Conservation (phyloP, 2,329 filamentous ascomycete species). For the Fusarium verrucosum region DNA sequence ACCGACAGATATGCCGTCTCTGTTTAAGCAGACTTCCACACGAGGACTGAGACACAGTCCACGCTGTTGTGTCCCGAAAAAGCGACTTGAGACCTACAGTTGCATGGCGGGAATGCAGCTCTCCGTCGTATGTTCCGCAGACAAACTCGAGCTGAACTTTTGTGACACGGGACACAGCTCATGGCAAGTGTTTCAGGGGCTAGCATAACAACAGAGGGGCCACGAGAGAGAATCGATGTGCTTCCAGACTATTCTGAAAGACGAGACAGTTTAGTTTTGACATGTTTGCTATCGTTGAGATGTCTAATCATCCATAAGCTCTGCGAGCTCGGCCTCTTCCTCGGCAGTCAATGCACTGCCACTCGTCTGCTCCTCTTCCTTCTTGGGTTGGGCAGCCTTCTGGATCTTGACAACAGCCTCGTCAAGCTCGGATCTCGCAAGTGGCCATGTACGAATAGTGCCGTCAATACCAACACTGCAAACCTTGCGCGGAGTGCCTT, state of each 20-base stretch:
- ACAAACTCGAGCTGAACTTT: constrained; percentile 26
- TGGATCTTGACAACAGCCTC: constrained; percentile 56
- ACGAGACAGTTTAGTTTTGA: background rate
- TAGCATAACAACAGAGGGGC: background rate
- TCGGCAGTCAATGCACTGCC: constrained; percentile 77
- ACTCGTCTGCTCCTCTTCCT: constrained; percentile 56
- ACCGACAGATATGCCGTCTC: background rate
- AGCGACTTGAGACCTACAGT: background rate
- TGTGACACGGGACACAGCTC: constrained; percentile 17
- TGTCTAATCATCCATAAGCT: constrained; percentile 78
- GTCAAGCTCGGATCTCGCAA: constrained; percentile 69
- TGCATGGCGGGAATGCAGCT: background rate
- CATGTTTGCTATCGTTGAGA: background rate
- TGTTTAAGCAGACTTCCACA: background rate
- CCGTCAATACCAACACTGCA: constrained; percentile 90
- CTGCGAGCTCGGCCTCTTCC: constrained; percentile 91
- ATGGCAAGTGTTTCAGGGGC: constrained; percentile 2
- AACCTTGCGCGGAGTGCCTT: constrained; percentile 58
- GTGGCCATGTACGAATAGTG: constrained; percentile 84
- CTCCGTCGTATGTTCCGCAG: constrained; percentile 2
- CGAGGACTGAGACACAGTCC: constrained; percentile 21
- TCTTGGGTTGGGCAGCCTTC: constrained; percentile 62
- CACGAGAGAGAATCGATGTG: background rate
- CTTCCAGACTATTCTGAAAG: background rate
- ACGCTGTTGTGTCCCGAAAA: constrained; percentile 7